A percentile compares a stretch with the other conserved stretches of the same genome.
phyloP scores from a whole-genome alignment of 306 rosid species.

The Prunus mume region DNA sequence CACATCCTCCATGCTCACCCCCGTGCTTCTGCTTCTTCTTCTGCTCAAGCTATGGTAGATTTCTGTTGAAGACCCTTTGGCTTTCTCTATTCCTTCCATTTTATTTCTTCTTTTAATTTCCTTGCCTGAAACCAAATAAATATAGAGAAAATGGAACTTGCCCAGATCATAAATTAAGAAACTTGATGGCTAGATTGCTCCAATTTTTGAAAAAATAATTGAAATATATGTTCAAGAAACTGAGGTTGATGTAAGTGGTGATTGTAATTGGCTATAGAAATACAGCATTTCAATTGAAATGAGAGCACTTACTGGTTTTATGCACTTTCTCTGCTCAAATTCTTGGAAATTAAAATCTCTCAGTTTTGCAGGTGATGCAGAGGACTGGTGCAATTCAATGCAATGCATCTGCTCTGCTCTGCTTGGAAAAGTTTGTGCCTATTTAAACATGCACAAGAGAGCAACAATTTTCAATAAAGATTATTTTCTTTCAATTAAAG shows the following conservation, averaged over 20 bases:
- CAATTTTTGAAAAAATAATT: not conserved
- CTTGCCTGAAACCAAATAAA: not conserved
- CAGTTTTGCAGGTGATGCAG: not conserved
- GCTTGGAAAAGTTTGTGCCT: too few relatives aligned
- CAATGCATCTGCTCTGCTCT: too few relatives aligned
- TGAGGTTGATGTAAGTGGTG: too few relatives aligned
- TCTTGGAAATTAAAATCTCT: not conserved
- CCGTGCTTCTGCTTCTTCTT: constrained; percentile 40
- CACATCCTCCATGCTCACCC: constrained; percentile 81
- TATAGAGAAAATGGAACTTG: not conserved
- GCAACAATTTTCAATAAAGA: too few relatives aligned
- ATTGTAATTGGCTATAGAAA: too few relatives aligned
- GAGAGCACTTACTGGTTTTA: not conserved
- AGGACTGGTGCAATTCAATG: too few relatives aligned
- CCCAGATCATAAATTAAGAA: not conserved
- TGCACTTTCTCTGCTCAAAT: not conserved
- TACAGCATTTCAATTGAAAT: too few relatives aligned
- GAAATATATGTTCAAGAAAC: too few relatives aligned
- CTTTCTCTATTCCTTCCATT: constrained; percentile 45
- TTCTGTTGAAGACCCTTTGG: not conserved
- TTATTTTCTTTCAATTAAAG: too few relatives aligned
- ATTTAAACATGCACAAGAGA: too few relatives aligned
- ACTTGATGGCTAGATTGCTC: too few relatives aligned
- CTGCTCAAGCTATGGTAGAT: constrained; percentile 17
- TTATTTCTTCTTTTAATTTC: not conserved